Base-by-base conservation (phyloP, 129 eudicot species). In the Artemisia tridentata region DNA sequence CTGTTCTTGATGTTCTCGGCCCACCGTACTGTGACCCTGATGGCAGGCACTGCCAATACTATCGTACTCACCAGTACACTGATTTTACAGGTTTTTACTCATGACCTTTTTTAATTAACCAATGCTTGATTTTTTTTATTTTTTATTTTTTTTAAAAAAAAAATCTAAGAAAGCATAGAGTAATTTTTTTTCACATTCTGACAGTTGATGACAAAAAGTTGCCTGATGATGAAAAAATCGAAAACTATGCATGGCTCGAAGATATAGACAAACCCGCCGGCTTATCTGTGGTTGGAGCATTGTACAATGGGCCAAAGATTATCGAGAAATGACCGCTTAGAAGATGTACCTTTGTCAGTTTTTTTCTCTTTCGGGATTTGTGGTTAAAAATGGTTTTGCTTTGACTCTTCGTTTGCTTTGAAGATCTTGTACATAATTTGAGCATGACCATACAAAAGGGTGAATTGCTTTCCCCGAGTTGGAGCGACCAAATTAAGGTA, bases 1-100 rank as follows among this genome's bases (percentile, higher is more conserved):
- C 98, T 4, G 91, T 92, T 31, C 88, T 92, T 7, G 98, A 92
- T 59, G 96, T 92, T 65, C 88, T 92, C 12, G 95, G 92, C 63
- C 98, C 98, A 4, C 98, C 98, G 2, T 92, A 92, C 65, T 72
- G 74, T 15, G 95, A 84, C 63, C 76, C 95, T 7, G 85, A 92
- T 11, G 98, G 98, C 74, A 81, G 98, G 29, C 91, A 92, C 62
- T 92, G 98, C 68, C 79, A 85, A 19, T 88, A 86, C 79, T 92
- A 88, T 72, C 77, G 11, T 1, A 80, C 86, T 46, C 76, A 71
- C 54, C 91, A 87, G 0, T 84, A 84, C n/a, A 0, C 79, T 45
- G 7, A 31, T 5, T 79, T 80, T 47, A 60, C 91, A 78, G 97
- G 97, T 73, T 67, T 9, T 41, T 50, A 12, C 53, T 18, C 27